Base-by-base conservation (phyloP, 1,284 basidiomycete genomes). In the Pseudomicrostroma phylloplanum region DNA sequence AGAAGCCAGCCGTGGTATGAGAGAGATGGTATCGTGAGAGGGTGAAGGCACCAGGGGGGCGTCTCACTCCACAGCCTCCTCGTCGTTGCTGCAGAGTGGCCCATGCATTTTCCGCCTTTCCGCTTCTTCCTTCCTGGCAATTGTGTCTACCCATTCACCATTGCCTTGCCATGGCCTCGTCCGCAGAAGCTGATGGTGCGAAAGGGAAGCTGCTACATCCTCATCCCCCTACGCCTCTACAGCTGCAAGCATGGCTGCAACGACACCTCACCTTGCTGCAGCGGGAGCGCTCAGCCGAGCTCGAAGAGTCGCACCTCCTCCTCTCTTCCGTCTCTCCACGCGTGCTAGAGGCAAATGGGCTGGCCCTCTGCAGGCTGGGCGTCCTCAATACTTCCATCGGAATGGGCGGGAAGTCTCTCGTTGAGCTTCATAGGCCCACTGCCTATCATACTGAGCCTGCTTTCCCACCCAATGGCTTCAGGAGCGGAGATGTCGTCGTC, bases 401-500 rank as follows among this genome's bases (percentile, higher is more conserved):
- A 1, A 83, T 96, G 1, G 92, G 92, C 30, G 92, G 91, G 25
- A 94, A 93, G 82, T 91, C 86, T 89, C 81, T 96, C 59, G 85
- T 96, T 51, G 91, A 94, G 80, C 82, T 96, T 15, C 89, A 92
- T 75, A 83, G 91, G 64, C 89, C 92, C 0, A 81, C 86, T 6
- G 91, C 90, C 15, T 89, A 90, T 73, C 89, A 92, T 73, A 81
- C 85, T 0, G 85, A 82, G 25, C 82, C 86, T 0, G 67, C 85
- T 0, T 88, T 96, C 65, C 91, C 91, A 8, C 88, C 91, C 4
- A 92, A 96, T 81, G 88, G 86, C 0, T 86, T 96, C 71, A 85
- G 91, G 86, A 83, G 86, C 12, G 89, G 89, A 17, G 92, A 96
- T 80, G 82, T 93, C 21, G 91, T 89, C 11, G 84, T 88, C 15